Evolutionary conservation across 768 basidiomycete species (phyloP).

Genomic region (Asterophora parasitica): DNA sequence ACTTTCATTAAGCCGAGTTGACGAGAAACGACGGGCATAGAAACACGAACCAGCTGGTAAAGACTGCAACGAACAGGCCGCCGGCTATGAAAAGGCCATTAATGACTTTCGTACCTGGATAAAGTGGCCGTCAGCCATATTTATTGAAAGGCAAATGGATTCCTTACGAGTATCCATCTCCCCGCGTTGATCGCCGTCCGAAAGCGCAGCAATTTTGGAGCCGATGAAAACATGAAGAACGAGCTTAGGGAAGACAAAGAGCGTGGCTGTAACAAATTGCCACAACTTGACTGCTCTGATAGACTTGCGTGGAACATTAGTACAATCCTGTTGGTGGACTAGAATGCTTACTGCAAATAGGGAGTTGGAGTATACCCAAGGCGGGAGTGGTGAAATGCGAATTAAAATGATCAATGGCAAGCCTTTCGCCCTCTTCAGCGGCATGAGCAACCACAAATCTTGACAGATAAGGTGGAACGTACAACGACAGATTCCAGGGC

Average conservation of each 20-base stretch:
- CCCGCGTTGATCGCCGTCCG: constrained; percentile 69
- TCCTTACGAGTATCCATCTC: constrained; percentile 70
- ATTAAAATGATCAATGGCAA: constrained; percentile 79
- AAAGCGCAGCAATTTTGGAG: constrained; percentile 64
- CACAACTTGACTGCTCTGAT: constrained; percentile 68
- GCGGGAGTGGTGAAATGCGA: constrained; percentile 77
- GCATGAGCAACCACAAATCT: constrained; percentile 1
- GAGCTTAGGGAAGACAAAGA: constrained; percentile 66
- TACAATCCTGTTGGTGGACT: neutral
- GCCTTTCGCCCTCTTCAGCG: constrained; percentile 60
- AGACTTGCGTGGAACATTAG: constrained; percentile 36
- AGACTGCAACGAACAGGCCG: constrained; percentile 52
- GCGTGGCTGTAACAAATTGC: constrained; percentile 75
- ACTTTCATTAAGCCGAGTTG: constrained; percentile 9
- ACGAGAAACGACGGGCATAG: neutral
- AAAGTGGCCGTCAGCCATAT: neutral
- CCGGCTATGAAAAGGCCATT: constrained; percentile 56
- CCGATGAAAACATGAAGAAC: constrained; percentile 76
- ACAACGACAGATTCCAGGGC: constrained; percentile 75
- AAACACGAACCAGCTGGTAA: constrained; percentile 60
- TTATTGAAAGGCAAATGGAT: constrained; percentile 1
- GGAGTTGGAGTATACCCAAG: constrained; percentile 84
- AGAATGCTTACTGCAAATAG: constrained; percentile 61
- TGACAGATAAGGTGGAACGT: constrained; percentile 21
- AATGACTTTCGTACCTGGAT: constrained; percentile 56